Evolutionary conservation across 768 basidiomycete genomes (phyloP).

Genomic region (Inosperma sp.): DNA sequence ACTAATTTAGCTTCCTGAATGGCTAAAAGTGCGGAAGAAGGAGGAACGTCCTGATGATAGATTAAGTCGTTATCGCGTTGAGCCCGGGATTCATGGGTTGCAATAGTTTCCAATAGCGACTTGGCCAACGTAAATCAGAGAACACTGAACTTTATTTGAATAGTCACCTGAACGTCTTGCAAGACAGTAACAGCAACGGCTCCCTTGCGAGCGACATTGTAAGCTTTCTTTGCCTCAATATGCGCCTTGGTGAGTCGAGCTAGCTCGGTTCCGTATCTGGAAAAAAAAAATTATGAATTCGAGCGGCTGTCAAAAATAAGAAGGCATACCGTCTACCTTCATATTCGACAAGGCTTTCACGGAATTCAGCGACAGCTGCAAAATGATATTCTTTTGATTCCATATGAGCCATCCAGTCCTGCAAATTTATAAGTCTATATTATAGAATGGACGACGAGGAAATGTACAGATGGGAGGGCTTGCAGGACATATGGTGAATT

Average conservation of each 20-base stretch:
- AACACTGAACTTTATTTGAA: not conserved
- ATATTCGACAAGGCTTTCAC: constrained; percentile 85
- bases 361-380: constrained; percentile 79
- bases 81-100: constrained; percentile 63
- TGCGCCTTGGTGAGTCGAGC: constrained; percentile 71
- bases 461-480: constrained; percentile 51
- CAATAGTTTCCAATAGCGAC: constrained; percentile 72
- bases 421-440: constrained; percentile 2
- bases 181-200: constrained; percentile 59
- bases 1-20: constrained; percentile 68
- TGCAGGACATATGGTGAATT: constrained; percentile 44
- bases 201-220: constrained; percentile 60
- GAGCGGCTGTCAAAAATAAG: not conserved
- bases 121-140: constrained; percentile 29
- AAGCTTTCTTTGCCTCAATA: constrained; percentile 61
- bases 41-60: constrained; percentile 84
- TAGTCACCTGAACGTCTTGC: constrained; percentile 71
- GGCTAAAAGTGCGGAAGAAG: constrained; percentile 57
- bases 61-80: constrained; percentile 93
- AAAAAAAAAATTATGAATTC: constrained; percentile 12
- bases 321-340: constrained; percentile 60
- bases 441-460: constrained; percentile 2
- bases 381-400: constrained; percentile 85
- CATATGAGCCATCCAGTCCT: constrained; percentile 81
- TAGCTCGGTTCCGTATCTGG: constrained; percentile 85